Percentiles rank a stretch among this genome's conserved stretches.
Conservation (phyloP, 371 early-diverging fungal genomes). For the Rhizopus sp. region DNA sequence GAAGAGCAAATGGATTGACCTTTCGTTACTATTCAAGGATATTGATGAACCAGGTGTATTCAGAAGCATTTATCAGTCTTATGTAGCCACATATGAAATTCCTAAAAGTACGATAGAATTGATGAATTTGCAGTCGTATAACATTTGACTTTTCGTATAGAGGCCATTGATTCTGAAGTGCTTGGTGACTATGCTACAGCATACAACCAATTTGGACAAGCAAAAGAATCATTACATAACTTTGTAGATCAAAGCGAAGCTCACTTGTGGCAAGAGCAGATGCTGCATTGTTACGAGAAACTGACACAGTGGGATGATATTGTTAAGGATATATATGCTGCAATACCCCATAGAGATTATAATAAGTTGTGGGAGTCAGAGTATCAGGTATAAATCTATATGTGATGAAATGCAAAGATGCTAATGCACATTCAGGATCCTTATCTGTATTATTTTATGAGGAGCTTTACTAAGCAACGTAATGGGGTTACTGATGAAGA, state of each 20-base stretch:
- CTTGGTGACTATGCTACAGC: constrained; percentile 62
- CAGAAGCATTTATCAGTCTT: constrained; percentile 56
- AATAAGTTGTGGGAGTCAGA: constrained; percentile 55
- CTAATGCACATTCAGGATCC: constrained; percentile 29
- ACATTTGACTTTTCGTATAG: constrained; percentile 12
- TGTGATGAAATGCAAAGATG: background rate
- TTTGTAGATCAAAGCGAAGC: constrained; percentile 23
- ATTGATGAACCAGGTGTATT: constrained; percentile 66
- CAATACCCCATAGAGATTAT: constrained; percentile 40
- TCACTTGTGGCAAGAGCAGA: constrained; percentile 60
- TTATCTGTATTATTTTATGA: constrained; percentile 57
- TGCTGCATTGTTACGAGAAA: constrained; percentile 62
- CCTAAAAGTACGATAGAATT: constrained; percentile 36
- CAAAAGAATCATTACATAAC: constrained; percentile 23
- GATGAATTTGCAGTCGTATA: background rate
- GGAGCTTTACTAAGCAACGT: constrained; percentile 54
- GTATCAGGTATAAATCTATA: constrained; percentile 26
- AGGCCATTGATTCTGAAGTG: constrained; percentile 64
- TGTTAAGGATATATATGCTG: constrained; percentile 40
- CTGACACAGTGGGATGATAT: constrained; percentile 68
- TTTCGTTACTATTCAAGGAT: constrained; percentile 63
- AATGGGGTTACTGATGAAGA: constrained; percentile 44
- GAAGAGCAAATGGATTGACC: constrained; percentile 54
- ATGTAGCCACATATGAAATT: constrained; percentile 45
- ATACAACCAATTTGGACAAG: constrained; percentile 46